Base-by-base conservation (phyloP, 1,284 basidiomycete genomes). In the Ganoderma resinaceum region DNA sequence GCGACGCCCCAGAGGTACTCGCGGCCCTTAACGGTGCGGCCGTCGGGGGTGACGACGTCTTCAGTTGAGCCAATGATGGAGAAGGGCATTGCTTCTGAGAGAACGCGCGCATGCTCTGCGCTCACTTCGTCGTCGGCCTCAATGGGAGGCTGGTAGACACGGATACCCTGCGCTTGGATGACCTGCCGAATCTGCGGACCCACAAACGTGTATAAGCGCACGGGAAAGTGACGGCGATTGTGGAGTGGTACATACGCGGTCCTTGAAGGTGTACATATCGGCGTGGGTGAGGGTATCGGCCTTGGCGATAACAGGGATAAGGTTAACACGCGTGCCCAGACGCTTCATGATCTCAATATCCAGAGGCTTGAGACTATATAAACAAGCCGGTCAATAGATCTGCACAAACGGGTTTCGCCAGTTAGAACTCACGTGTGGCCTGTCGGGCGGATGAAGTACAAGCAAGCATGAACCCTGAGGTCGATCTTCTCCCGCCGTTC, bases 1-100 rank as follows among this genome's bases (percentile, higher is more conserved):
- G 97, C 97, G 37, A 99, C 96, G 85, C 98, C 98, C 98, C 98
- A 99, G n/a, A 98, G 90, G 81, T 99, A 99, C 81, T 99, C 95
- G 77, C 98, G 92, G 57, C 98, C 97, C 82, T 99, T 99, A 80
- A 99, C 97, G 40, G 90, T 84, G 67, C 97, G 91, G 14, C 98
- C 98, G 79, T 99, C 97, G 46, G 86, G 81, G 2, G 96, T 98
- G 74, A 89, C 89, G 31, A 99, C 97, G 76, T 99, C 97, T 77
- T 97, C 91, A 0, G 95, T 99, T 38, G 94, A 96, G 42, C 98
- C 97, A 76, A 99, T 99, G 82, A 99, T 98, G 33, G 96, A 97
- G 87, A 98, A 99, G 0, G 97, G 98, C 85, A 99, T 97, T 20
- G 96, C 95, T 29, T 95, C 90, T 33, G 89, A 86, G 74, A 99